Base-by-base conservation (phyloP, 2,329 filamentous ascomycete species). In the Fusarium fujikuroi region DNA sequence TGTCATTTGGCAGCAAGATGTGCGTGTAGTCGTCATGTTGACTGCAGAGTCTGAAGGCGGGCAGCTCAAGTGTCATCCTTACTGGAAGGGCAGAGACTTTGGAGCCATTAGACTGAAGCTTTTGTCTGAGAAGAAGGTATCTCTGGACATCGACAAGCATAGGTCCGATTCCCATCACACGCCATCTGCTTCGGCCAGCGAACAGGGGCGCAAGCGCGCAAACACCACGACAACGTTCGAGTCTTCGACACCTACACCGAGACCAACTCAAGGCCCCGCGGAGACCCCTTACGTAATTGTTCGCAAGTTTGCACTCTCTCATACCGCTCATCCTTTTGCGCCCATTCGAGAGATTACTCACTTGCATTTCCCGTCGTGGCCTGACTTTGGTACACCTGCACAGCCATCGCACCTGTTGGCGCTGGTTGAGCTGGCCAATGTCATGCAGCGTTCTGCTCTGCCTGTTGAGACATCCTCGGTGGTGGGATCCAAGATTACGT, bases 1-100 rank as follows among this genome's bases (percentile, higher is more conserved):
- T 68, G 92, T 98, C 16, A 88, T 98, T 36, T 99, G 96, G 96
- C 95, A 98, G 80, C 93, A 98, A 81, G 95, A 98, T 79, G 92
- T 97, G 7, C 92, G 95, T 58, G 93, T 98, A 32, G 92, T 99
- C 70, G 95, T 98, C 73, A 98, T 98, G 92, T 87, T 99, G 74
- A 99, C 96, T 10, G 95, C 96, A 4, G 95, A 98, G 81, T 89
- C 93, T 32, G 96, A 99, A 84, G 94, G 95, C 30, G 95, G 95
- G 2, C 95, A 97, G 79, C 86, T 97, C 49, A 99, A 98, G 81
- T 97, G 95, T 71, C 95, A 99, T 81, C 91, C 94, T 14, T 99
- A 98, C 82, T 99, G 96, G 96, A 90, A 91, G 47, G 88, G 89
- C 19, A 90, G 89, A 70, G 91, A 93, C 46, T 98, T 95, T 79